These are phyloP conservation scores for Cicer arietinum DNA, from an alignment of 306 rosid species.

Conservation along the genomic window DNA sequence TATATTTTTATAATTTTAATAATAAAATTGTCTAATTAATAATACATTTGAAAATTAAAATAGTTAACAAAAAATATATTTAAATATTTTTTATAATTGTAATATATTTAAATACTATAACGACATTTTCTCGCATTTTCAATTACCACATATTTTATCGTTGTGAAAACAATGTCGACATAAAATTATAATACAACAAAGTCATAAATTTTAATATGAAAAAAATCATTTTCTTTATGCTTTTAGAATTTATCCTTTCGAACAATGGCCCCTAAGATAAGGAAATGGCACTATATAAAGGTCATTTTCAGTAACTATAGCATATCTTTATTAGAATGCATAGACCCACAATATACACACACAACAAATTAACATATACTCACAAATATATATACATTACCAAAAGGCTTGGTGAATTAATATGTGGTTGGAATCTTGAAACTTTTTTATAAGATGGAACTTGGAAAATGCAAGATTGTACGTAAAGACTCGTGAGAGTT, in stretches of 20 bases:
- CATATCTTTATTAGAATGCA: background rate
- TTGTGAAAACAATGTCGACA: too few relatives aligned
- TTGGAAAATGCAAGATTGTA: background rate
- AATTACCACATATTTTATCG: too few relatives aligned
- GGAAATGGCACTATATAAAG: background rate
- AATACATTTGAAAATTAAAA: too few relatives aligned
- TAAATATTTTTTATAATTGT: too few relatives aligned
- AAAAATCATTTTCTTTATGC: background rate
- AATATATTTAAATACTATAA: too few relatives aligned
- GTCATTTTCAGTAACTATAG: slow-evolving; percentile 17
- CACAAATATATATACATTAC: slow-evolving; percentile 11
- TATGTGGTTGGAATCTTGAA: background rate
- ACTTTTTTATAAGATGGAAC: slow-evolving; percentile 1
- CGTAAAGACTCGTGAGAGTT: slow-evolving; percentile 4
- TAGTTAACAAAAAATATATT: too few relatives aligned
- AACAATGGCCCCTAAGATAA: slow-evolving; percentile 13
- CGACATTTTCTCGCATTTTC: too few relatives aligned
- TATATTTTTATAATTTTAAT: too few relatives aligned
- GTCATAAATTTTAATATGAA: background rate
- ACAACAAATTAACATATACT: slow-evolving; percentile 11
- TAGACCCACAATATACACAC: slow-evolving; percentile 10
- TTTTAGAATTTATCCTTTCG: background rate
- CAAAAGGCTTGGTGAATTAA: background rate
- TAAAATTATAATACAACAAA: background rate
- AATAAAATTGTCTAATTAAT: too few relatives aligned